Percentiles rank a stretch among this genome's conserved stretches.
Conservation (phyloP, 75 land plant genomes). For the Adiantum capillusveneris region DNA sequence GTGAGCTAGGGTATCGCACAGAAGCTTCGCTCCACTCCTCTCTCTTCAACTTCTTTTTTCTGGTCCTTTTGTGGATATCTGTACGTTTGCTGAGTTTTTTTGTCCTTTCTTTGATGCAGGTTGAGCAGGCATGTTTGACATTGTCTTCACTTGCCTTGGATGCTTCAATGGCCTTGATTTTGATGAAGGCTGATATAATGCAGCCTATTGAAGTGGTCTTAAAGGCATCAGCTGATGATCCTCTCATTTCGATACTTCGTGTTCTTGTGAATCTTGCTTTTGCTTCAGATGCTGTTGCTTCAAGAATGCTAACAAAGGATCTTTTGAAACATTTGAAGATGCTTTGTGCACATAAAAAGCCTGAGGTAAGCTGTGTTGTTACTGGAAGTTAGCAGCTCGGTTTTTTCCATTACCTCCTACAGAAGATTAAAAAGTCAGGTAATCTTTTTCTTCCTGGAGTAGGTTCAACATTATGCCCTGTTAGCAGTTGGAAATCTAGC, state of each 20-base stretch:
- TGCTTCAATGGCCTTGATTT: constrained; percentile 61
- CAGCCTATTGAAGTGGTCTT: constrained; percentile 79
- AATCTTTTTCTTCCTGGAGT: not conserved
- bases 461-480: constrained; percentile 84
- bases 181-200: constrained; percentile 91
- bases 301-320: constrained; percentile 85
- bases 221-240: constrained; percentile 49
- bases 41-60: too few species aligned
- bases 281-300: constrained; percentile 81
- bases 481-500: constrained; percentile 88
- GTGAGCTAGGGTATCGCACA: too few species aligned
- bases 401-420: not conserved
- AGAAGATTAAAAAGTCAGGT: too few species aligned
- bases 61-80: too few species aligned
- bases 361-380: constrained; percentile 60
- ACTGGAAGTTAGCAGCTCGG: not conserved
- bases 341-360: constrained; percentile 73
- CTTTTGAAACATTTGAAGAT: constrained; percentile 72
- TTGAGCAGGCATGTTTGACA: constrained; percentile 93
- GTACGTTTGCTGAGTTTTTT: too few species aligned
- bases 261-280: constrained; percentile 83
- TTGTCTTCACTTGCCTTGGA: constrained; percentile 87
- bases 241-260: constrained; percentile 77
- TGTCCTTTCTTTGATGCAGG: constrained; percentile 41
- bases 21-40: too few species aligned